Percentiles rank a stretch among this genome's conserved stretches.
These are phyloP conservation scores for Leptomonas pyrrhocoris DNA, from an alignment of 208 protist species.

Conservation along the genomic window DNA sequence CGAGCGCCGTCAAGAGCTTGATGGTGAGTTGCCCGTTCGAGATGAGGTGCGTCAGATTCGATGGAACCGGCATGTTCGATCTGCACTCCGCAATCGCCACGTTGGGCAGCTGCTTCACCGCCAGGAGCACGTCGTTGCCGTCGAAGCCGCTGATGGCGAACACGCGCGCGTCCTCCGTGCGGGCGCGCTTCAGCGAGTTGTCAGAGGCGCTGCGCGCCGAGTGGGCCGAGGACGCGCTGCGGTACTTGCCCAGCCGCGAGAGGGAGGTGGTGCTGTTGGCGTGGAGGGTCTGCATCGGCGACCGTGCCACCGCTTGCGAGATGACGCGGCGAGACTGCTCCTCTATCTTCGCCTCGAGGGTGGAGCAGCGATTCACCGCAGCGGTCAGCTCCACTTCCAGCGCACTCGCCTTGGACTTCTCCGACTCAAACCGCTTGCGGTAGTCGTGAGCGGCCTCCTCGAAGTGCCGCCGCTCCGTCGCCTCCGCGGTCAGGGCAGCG, in stretches of 20 bases:
- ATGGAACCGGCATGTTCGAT: slow-evolving; percentile 82
- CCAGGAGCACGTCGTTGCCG: slow-evolving; percentile 50
- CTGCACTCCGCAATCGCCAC: slow-evolving; percentile 81
- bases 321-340: slow-evolving; percentile 64
- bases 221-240: slow-evolving; percentile 41
- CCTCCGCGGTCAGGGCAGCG: slow-evolving; percentile 30
- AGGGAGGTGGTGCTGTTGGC: slow-evolving; percentile 27
- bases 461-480: slow-evolving; percentile 34
- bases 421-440: slow-evolving; percentile 40
- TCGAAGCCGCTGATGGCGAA: slow-evolving; percentile 90
- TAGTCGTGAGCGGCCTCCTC: slow-evolving; percentile 55
- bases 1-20: slow-evolving; percentile 85
- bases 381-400: slow-evolving; percentile 73
- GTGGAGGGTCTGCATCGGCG: slow-evolving; percentile 40
- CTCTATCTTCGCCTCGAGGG: slow-evolving; percentile 75
- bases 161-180: slow-evolving; percentile 79
- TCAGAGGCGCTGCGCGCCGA: slow-evolving; percentile 13
- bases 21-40: slow-evolving; percentile 88
- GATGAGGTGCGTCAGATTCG: slow-evolving; percentile 86
- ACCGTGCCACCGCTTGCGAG: slow-evolving; percentile 29
- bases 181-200: slow-evolving; percentile 55
- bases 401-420: slow-evolving; percentile 49
- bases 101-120: slow-evolving; percentile 75
- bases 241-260: slow-evolving; percentile 27
- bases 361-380: slow-evolving; percentile 51